Base-by-base conservation (phyloP, 371 early-diverging fungal species). In the Syncephalis fuscata region DNA sequence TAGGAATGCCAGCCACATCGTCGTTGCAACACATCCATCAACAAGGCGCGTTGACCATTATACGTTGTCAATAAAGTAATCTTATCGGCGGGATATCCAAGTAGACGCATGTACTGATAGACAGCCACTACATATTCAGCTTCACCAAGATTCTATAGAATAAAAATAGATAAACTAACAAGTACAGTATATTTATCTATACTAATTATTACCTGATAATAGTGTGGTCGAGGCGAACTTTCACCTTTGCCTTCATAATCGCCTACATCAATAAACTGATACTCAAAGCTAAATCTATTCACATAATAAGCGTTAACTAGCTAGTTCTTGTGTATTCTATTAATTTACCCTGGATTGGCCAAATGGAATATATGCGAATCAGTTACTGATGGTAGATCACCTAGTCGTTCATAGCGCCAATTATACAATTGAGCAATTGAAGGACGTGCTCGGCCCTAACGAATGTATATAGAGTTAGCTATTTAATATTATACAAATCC, bases 91-190 rank as follows among this genome's bases (percentile, higher is more conserved):
- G 92, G 87, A 49, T 95, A 94, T 56, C 97, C 97, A 27, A 85
- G 46, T 39, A 92, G 62, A 19, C 92, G 76, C 97, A 96, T 91
- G 66, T 93, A 96, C 65, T 88, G 89, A 68, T 74, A 96, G 10
- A 80, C 65, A 4, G 93, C 92, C 5, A 96, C 96, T 3, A 85
- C 69, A 55, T 85, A 94, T 65, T 96, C 97, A 20, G 97, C 97
- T 56, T 96, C 97, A n/a, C 85, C 92, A 46, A 95, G 60, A 57
- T 96, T 96, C 63, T 96, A 22, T 8, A 41, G 25, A 21, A 3
- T n/a, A 7, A 14, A 49, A 32, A 27, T 1, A 26, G 37, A 14
- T 10, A 26, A 14, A 27, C 21, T 36, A 47, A 47, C 17, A 47
- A 8, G 3, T 14, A 25, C 15, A 17, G 7, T 37, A 3, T 5